Evolutionary conservation across 768 basidiomycete genomes (phyloP).

Genomic region (Tricholoma saponaceum): DNA sequence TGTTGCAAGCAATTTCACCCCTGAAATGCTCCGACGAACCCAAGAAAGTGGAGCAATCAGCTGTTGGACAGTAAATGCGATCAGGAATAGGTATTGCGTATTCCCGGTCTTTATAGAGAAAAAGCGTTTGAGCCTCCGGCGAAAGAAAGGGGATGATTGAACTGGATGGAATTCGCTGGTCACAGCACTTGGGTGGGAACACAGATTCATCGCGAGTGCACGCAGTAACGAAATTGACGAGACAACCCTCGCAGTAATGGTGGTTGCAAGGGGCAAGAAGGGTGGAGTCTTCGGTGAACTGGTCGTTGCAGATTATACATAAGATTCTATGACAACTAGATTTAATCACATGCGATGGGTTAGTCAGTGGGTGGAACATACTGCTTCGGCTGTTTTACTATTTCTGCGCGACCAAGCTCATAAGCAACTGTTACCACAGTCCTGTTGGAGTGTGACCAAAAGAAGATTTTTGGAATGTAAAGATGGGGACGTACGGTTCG

Average conservation of each 20-base stretch:
- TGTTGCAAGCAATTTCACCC: slow-evolving; percentile 23
- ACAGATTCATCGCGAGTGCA: slow-evolving; percentile 48
- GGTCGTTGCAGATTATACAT: slow-evolving; percentile 36
- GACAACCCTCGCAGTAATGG: slow-evolving; percentile 42
- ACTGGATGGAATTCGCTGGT: slow-evolving; percentile 26
- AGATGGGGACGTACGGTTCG: background rate
- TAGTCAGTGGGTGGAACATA: background rate
- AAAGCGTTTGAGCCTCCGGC: slow-evolving; percentile 20
- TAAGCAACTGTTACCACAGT: no score
- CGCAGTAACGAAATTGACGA: slow-evolving; percentile 34
- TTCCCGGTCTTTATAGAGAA: slow-evolving; percentile 42
- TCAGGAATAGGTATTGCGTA: slow-evolving; percentile 35
- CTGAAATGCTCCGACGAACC: slow-evolving; percentile 29
- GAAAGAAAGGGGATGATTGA: slow-evolving; percentile 27
- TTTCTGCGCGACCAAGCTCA: background rate
- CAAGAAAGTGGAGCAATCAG: slow-evolving; percentile 51
- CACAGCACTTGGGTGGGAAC: slow-evolving; percentile 50
- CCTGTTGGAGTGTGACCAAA: no score
- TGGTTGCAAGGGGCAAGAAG: slow-evolving; percentile 43
- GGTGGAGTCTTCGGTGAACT: slow-evolving; percentile 11
- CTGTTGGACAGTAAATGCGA: slow-evolving; percentile 48
- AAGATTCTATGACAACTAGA: background rate
- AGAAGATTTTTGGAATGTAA: background rate
- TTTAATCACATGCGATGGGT: background rate
- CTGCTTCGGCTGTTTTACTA: background rate